phyloP scores from a whole-genome alignment of 345 rosid genomes.

The Boechera retrofracta region DNA sequence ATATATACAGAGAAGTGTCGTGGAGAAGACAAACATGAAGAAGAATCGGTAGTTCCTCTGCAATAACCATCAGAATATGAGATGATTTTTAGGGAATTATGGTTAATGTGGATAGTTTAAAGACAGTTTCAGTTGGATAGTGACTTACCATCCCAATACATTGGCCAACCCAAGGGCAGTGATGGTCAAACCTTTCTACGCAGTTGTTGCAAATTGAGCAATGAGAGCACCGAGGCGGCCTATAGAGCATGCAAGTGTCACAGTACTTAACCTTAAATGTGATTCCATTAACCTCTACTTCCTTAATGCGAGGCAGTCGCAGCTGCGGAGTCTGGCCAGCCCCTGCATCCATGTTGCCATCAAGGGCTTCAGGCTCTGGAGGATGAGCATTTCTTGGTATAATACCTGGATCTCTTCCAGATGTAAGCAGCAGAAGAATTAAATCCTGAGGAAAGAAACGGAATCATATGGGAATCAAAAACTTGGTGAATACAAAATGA shows the following conservation, averaged over 20 bases:
- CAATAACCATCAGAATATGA: conserved; percentile 42
- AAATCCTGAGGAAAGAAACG: conserved; percentile 65
- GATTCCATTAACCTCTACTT: conserved; percentile 81
- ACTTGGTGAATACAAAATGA: conserved; percentile 1
- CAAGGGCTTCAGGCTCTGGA: conserved; percentile 87
- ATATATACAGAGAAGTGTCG: conserved; percentile 85
- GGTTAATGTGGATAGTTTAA: background rate
- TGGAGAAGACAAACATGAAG: conserved; percentile 90
- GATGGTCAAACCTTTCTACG: conserved; percentile 95
- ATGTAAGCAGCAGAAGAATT: conserved; percentile 80
- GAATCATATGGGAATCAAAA: background rate
- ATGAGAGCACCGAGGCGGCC: conserved; percentile 98
- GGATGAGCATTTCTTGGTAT: conserved; percentile 94
- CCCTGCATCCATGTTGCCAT: conserved; percentile 61
- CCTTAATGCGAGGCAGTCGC: conserved; percentile 86
- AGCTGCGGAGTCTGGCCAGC: conserved; percentile 81
- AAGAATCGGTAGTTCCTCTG: conserved; percentile 99
- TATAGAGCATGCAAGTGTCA: conserved; percentile 97
- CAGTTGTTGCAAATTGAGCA: conserved; percentile 99
- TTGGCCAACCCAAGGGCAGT: conserved; percentile 99
- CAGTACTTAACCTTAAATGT: conserved; percentile 86
- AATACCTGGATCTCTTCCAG: conserved; percentile 99
- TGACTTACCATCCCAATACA: conserved; percentile 89
- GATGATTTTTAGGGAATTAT: background rate
- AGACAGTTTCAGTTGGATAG: conserved; percentile 16